A percentile compares a stretch with the other conserved stretches of the same genome.
These are phyloP conservation scores for Phytophthora ohioensis DNA, from an alignment of 352 stramenopile species.

Conservation along the genomic window DNA sequence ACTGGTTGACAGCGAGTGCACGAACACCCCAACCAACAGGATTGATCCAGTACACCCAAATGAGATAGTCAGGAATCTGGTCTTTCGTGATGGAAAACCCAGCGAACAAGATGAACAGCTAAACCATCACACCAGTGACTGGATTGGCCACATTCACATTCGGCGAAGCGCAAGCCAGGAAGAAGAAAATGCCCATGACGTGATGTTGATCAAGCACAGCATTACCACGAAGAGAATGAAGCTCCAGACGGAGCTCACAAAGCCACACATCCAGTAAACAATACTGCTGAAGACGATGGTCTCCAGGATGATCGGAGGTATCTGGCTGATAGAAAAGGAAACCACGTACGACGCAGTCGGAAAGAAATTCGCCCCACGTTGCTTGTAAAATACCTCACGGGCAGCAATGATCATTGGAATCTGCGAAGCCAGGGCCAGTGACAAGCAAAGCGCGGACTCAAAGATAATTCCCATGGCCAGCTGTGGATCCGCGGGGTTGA, in stretches of 20 bases:
- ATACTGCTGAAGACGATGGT: conserved; percentile 18
- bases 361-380: conserved; percentile 28
- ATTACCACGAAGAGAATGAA: conserved; percentile 29
- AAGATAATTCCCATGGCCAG: conserved; percentile 32
- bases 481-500: conserved; percentile 21
- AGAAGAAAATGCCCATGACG: conserved; percentile 28
- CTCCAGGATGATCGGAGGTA: conserved; percentile 25
- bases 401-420: conserved; percentile 24
- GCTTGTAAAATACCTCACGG: conserved; percentile 33
- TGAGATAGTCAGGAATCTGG: conserved; percentile 33
- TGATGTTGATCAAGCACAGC: conserved; percentile 22
- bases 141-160: conserved; percentile 29
- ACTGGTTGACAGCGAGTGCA: conserved; percentile 38
- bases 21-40: conserved; percentile 29
- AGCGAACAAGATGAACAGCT: conserved; percentile 25
- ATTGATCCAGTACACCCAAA: conserved; percentile 36
- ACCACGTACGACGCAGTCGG: conserved; percentile 32
- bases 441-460: conserved; percentile 20
- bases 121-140: background rate
- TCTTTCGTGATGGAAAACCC: conserved; percentile 30
- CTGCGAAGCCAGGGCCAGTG: conserved; percentile 20
- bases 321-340: conserved; percentile 18
- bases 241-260: conserved; percentile 20
- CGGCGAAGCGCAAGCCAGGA: conserved; percentile 17
- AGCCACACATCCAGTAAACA: conserved; percentile 37